These are phyloP conservation scores for Xerocomus amazonicus DNA, from an alignment of 1,284 basidiomycete genomes.

Conservation along the genomic window DNA sequence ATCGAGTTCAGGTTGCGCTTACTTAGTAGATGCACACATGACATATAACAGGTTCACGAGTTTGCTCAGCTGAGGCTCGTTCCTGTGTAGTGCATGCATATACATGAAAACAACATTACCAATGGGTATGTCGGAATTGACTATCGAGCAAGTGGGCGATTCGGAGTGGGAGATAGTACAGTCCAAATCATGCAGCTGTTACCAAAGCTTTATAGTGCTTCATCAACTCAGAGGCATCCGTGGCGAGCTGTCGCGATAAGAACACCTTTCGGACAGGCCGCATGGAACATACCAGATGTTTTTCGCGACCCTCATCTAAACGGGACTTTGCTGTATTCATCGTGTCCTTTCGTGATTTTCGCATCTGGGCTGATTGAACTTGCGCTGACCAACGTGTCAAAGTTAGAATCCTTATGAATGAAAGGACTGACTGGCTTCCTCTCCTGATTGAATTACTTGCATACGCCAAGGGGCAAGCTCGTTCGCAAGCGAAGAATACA, in stretches of 20 bases:
- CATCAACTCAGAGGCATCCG: constrained; percentile 42
- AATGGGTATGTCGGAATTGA: neutral
- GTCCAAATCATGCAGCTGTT: constrained; percentile 19
- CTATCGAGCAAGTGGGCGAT: neutral
- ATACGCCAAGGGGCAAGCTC: constrained; percentile 36
- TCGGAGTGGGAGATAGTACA: neutral
- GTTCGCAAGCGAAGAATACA: constrained; percentile 34
- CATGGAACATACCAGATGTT: constrained; percentile 34
- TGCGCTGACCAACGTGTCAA: constrained; percentile 30
- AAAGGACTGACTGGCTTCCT: constrained; percentile 35
- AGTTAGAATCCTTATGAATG: neutral
- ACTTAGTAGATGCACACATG: constrained; percentile 23
- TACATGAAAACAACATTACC: neutral
- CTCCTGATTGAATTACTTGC: constrained; percentile 35
- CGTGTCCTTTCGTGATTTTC: constrained; percentile 36
- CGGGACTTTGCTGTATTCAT: constrained; percentile 35
- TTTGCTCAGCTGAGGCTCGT: neutral
- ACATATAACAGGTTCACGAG: too few species aligned
- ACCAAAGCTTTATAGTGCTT: constrained; percentile 45
- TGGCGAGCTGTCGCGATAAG: constrained; percentile 33
- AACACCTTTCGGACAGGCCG: neutral
- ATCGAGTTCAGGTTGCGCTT: constrained; percentile 1
- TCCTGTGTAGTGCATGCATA: neutral
- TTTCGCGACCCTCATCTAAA: constrained; percentile 41
- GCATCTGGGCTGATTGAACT: constrained; percentile 32